Conservation (phyloP, 192 early-diverging fungal genomes). For the Backusella tarrabulga region DNA sequence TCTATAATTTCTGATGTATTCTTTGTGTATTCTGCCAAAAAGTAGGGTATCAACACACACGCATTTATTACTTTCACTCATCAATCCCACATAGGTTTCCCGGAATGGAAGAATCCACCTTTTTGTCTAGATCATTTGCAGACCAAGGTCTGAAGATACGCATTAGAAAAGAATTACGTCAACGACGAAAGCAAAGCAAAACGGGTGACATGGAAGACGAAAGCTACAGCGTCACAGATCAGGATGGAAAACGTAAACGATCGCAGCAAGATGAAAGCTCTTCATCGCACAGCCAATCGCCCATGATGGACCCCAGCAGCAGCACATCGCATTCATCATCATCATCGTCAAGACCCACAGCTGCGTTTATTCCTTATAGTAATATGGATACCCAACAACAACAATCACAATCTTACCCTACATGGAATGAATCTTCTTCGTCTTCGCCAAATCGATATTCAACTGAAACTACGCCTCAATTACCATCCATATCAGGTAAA, state of each 20-base stretch:
- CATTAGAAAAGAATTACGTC: slow-evolving; percentile 82
- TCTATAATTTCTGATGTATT: slow-evolving; percentile 84
- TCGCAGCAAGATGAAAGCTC: not conserved
- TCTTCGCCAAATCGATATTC: not conserved
- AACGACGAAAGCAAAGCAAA: slow-evolving; percentile 26
- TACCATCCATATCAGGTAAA: not conserved
- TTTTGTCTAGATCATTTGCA: slow-evolving; percentile 87
- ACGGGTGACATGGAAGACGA: slow-evolving; percentile 8
- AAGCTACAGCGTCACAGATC: not conserved
- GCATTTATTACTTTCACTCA: too few relatives aligned
- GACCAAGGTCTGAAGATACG: slow-evolving; percentile 96
- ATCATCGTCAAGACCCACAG: not conserved
- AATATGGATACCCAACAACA: slow-evolving; percentile 1
- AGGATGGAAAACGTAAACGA: not conserved
- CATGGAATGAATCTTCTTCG: not conserved
- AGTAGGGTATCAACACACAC: not conserved
- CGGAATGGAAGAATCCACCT: slow-evolving; percentile 95
- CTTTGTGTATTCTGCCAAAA: slow-evolving; percentile 88
- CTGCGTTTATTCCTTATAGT: not conserved
- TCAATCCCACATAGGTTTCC: slow-evolving; percentile 60
- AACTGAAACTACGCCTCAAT: not conserved
- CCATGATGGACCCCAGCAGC: not conserved
- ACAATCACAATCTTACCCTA: not conserved
- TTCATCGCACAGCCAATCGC: not conserved
- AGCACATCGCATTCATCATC: not conserved